phyloP scores from a whole-genome alignment of 2,329 filamentous ascomycete genomes.

The Peltaster fructicola region DNA sequence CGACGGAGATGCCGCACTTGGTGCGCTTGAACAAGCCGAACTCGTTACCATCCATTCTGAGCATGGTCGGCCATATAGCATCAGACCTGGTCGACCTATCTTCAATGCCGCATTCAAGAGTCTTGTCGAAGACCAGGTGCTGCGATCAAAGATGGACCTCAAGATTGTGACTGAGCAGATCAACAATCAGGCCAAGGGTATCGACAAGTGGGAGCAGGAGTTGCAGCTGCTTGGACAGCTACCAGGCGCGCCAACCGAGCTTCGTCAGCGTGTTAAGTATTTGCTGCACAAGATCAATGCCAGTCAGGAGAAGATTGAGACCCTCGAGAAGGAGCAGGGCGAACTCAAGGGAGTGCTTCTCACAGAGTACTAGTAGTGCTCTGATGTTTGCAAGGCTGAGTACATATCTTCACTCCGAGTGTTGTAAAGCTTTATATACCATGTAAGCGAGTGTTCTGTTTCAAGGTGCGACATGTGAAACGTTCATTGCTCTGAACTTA shows the following conservation, averaged over 20 bases:
- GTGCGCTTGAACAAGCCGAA: constrained; percentile 67
- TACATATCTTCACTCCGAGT: too few relatives aligned
- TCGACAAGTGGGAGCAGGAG: constrained; percentile 67
- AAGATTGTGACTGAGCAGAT: constrained; percentile 50
- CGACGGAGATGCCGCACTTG: constrained; percentile 57
- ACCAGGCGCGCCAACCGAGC: constrained; percentile 52
- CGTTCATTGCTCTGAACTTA: too few relatives aligned
- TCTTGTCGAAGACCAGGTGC: constrained; percentile 52
- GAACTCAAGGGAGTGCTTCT: constrained; percentile 53
- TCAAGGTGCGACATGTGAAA: too few relatives aligned
- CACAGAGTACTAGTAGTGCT: constrained; percentile 26
- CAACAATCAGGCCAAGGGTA: constrained; percentile 52
- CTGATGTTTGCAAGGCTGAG: neutral
- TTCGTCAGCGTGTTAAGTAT: constrained; percentile 49
- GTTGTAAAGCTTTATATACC: too few relatives aligned
- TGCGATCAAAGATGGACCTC: constrained; percentile 52
- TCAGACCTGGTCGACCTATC: constrained; percentile 70
- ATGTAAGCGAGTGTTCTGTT: too few relatives aligned
- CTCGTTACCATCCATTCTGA: constrained; percentile 58
- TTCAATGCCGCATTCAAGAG: constrained; percentile 67
- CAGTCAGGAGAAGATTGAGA: constrained; percentile 59
- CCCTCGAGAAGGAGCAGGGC: constrained; percentile 55
- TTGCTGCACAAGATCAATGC: constrained; percentile 53
- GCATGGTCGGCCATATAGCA: constrained; percentile 59
- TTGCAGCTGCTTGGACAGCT: constrained; percentile 52